Evolutionary conservation across 2,329 filamentous ascomycete species (phyloP), one percentile per base, ranked within the genome.

Genomic region (Pseudopyricularia cyperi): DNA sequence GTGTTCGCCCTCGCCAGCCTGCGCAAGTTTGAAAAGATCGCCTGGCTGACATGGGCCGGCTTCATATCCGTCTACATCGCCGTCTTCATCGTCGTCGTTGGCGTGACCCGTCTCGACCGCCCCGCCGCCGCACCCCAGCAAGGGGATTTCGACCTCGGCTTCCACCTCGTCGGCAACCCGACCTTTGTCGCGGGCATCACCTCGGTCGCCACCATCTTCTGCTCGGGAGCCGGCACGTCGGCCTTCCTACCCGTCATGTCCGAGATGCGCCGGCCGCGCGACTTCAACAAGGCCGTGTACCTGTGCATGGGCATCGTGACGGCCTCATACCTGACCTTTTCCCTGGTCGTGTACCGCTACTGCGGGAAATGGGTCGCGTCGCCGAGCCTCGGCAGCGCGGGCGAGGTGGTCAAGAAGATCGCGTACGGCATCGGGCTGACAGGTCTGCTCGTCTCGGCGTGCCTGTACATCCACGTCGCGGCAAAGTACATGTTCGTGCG

Each of bases 241-340:
- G 77, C 77, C 2, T 84, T 83, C 59, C 65, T 84, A 2, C 78
- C 79, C 4, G 77, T 85, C 53, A 83, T 84, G 51, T 77, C 75
- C 0, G 82, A 85, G 65, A 85, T 85, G 79, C 69, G 67, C 42
- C 69, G 71, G 30, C 80, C 80, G 0, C 68, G 68, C 19, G 76
- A 82, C 57, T 84, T 77, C 62, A 72, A 71, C 54, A 82, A 82
- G 61, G 74, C 80, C 0, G 68, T 83, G 0, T 81, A 74, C 58
- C 66, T 44, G 17, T 44, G 39, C 39, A 44, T 44, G 39, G 39
- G 39, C 39, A 44, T 44, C 19, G 39, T 44, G 19, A 44, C 39
- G 19, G 39, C 39, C 17, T 44, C 39, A 5, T 44, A 44, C 39
- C 39, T 44, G 39, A 44, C 39, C 39, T 44, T 44, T 14, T 83